Evolutionary conservation across 768 basidiomycete species (phyloP), one percentile per base, ranked within the genome.

Genomic region (Macrolepiota albuminosa): DNA sequence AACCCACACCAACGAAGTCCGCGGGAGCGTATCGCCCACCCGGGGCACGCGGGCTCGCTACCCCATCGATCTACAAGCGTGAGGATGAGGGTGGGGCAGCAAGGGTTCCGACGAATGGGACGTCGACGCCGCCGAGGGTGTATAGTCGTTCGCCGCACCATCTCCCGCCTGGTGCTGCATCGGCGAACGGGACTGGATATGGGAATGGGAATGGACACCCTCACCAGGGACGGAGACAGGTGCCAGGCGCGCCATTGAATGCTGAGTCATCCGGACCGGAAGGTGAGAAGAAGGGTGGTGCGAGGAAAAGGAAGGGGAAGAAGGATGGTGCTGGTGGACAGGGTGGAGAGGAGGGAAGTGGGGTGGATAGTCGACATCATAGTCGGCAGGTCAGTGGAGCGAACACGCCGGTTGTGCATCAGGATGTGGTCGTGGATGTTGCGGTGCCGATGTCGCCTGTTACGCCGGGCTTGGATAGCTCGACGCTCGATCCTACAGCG

Each of bases 1-100:
- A 87, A 67, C 76, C 87, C 0, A 73, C 76, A 0, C 72, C 82
- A 4, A 62, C 82, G 13, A 93, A 60, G 40, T 54, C 59, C 8
- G 59, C 59, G 18, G 59, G 59, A 45, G 59, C 59, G 13, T 60
- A 60, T 26, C 59, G 59, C 40, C 59, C 96, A 0, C 96, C 95
- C 11, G 95, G 95, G 11, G 94, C 95, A 1, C 83, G 96, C 6
- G 96, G 96, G 0, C 81, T 91, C 0, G 85, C 89, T 48, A 95
- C 95, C 1, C 93, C 95, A 0, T 80, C 86, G 3, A 90, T 91
- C 39, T 98, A 88, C 78, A 94, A 91, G 73, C 84, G 95, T 18
- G 93, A 95, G 70, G 96, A 97, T 63, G 93, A 96, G 67, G 91
- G 91, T 42, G 91, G 88, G 2, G 74, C 78, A 2, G 79, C 85